A percentile compares a stretch with the other conserved stretches of the same genome.
Evolutionary conservation across 2,329 filamentous ascomycete genomes (phyloP).

Genomic region (Sphaceloma murrayae): DNA sequence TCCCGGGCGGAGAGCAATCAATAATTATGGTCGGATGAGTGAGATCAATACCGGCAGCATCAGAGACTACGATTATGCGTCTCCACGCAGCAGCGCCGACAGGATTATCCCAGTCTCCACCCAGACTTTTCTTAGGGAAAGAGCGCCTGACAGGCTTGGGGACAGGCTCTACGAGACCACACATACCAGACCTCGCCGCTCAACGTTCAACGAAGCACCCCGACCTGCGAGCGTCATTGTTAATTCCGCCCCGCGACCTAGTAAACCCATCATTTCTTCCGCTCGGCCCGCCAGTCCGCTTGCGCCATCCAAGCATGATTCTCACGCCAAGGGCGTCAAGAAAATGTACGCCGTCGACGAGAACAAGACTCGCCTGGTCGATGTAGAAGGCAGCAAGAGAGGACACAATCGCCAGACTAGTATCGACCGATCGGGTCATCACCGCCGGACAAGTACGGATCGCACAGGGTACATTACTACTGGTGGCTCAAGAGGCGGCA

Average conservation of each 20-base stretch:
- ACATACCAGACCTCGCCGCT: slow-evolving; percentile 38
- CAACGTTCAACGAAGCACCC: slow-evolving; percentile 34
- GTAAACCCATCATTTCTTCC: slow-evolving; percentile 29
- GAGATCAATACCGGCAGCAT: slow-evolving; percentile 24
- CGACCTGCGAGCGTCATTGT: slow-evolving; percentile 24
- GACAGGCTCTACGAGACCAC: slow-evolving; percentile 34
- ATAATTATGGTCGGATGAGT: slow-evolving; percentile 26
- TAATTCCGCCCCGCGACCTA: slow-evolving; percentile 26
- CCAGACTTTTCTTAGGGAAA: slow-evolving; percentile 28
- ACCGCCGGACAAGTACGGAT: slow-evolving; percentile 28
- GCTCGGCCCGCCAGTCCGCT: slow-evolving; percentile 35
- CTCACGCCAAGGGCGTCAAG: slow-evolving; percentile 33
- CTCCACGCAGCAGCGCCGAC: slow-evolving; percentile 28
- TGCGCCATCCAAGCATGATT: slow-evolving; percentile 26
- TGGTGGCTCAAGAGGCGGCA: slow-evolving; percentile 23
- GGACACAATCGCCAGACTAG: slow-evolving; percentile 3
- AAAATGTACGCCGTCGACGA: slow-evolving; percentile 43
- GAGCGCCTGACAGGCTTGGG: slow-evolving; percentile 20
- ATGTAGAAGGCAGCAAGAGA: slow-evolving; percentile 27
- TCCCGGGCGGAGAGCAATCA: slow-evolving; percentile 28
- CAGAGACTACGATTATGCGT: slow-evolving; percentile 23
- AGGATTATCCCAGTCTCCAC: slow-evolving; percentile 32
- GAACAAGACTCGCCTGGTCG: slow-evolving; percentile 30
- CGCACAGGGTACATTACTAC: slow-evolving; percentile 22
- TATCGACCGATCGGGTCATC: slow-evolving; percentile 30